phyloP scores from a whole-genome alignment of 345 rosid genomes.

The Brassica rapa region DNA sequence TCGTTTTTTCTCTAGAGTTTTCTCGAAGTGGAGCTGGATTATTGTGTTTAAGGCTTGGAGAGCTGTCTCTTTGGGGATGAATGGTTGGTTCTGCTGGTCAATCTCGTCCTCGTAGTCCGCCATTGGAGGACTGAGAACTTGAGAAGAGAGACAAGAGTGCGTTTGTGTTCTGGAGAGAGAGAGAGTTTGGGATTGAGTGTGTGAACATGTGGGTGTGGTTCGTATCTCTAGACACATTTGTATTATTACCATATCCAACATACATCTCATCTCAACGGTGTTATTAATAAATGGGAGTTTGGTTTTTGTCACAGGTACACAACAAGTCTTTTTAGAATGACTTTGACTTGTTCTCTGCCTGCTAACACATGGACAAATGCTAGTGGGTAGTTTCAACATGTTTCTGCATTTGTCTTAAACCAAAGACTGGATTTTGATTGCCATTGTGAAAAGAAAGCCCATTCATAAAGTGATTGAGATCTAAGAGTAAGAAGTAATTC shows the following conservation, averaged over 20 bases:
- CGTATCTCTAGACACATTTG: slow-evolving; percentile 36
- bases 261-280: slow-evolving; percentile 32
- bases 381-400: background rate
- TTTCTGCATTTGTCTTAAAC: background rate
- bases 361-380: background rate
- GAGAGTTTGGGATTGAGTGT: slow-evolving; percentile 13
- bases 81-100: slow-evolving; percentile 48
- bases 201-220: slow-evolving; percentile 37
- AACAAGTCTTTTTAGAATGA: background rate
- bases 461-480: background rate
- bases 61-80: slow-evolving; percentile 82
- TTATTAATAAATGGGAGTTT: slow-evolving; percentile 17
- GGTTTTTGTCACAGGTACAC: background rate
- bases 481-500: background rate
- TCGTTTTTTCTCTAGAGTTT: slow-evolving; percentile 88
- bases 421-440: background rate
- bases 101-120: slow-evolving; percentile 67
- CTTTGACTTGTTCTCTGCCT: background rate
- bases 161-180: slow-evolving; percentile 1
- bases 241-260: slow-evolving; percentile 13
- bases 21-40: slow-evolving; percentile 97
- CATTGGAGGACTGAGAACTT: slow-evolving; percentile 45
- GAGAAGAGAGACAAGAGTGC: slow-evolving; percentile 7
- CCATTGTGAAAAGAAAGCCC: background rate
- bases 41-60: slow-evolving; percentile 88